Evolutionary conservation across 345 rosid species (phyloP).

Genomic region (Bruguiera gymnorhiza): DNA sequence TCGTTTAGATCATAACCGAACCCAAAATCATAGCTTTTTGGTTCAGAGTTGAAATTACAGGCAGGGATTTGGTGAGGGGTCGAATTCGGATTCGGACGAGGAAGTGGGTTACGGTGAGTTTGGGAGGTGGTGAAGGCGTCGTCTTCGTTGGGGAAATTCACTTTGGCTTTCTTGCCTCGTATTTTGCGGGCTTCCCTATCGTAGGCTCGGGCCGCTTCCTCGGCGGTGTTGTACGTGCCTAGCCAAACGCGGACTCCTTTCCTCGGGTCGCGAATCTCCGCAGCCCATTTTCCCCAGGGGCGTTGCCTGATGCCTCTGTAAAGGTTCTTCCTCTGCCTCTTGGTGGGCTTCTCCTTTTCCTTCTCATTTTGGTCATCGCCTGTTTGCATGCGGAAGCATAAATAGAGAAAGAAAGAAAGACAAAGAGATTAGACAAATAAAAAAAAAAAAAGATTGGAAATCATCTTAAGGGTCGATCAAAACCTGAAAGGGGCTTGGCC

Average conservation of each 20-base stretch:
- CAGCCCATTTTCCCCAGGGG: slow-evolving; percentile 98
- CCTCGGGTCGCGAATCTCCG: slow-evolving; percentile 92
- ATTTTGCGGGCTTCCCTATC: slow-evolving; percentile 79
- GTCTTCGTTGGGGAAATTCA: slow-evolving; percentile 77
- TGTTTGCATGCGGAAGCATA: slow-evolving; percentile 29
- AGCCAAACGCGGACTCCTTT: slow-evolving; percentile 96
- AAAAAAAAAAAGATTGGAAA: no score
- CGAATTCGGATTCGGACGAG: slow-evolving; percentile 3
- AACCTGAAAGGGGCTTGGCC: slow-evolving; percentile 44
- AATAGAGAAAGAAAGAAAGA: neutral
- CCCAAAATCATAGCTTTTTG: slow-evolving; percentile 15
- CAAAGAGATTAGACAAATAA: neutral
- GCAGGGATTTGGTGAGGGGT: slow-evolving; percentile 1
- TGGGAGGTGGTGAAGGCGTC: slow-evolving; percentile 13
- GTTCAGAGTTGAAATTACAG: neutral
- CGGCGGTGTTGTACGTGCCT: slow-evolving; percentile 86
- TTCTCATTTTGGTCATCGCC: slow-evolving; percentile 40
- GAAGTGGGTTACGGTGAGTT: neutral
- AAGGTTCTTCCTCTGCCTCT: slow-evolving; percentile 72
- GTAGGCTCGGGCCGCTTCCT: slow-evolving; percentile 90
- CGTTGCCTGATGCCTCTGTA: slow-evolving; percentile 91
- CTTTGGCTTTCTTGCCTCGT: slow-evolving; percentile 82
- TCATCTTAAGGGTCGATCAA: neutral
- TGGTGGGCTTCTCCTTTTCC: slow-evolving; percentile 35
- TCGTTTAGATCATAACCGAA: slow-evolving; percentile 40